Evolutionary conservation across 2,329 filamentous ascomycete species (phyloP).

Genomic region (Coleophoma cylindrospora): DNA sequence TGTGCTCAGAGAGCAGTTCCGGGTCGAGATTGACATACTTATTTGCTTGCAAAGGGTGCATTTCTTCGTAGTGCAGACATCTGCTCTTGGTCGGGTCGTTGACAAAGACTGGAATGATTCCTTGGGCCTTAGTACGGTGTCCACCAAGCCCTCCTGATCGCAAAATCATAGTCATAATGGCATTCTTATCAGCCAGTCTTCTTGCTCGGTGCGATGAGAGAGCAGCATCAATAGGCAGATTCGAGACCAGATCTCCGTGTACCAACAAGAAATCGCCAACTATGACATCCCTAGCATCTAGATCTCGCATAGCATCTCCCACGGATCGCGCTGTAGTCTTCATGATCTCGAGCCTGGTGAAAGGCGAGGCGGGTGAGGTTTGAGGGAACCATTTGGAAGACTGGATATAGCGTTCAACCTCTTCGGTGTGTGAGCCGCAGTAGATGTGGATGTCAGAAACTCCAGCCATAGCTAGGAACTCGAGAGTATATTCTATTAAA

Average conservation of each 20-base stretch:
- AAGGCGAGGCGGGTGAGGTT: conserved; percentile 66
- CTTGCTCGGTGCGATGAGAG: conserved; percentile 76
- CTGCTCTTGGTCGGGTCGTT: conserved; percentile 75
- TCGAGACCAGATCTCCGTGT: conserved; percentile 88
- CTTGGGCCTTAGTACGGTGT: conserved; percentile 74
- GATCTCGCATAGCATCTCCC: conserved; percentile 89
- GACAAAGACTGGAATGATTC: conserved; percentile 77
- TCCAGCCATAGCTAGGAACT: conserved; percentile 91
- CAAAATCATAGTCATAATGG: conserved; percentile 95
- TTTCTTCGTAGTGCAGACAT: conserved; percentile 92
- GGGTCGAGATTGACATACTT: conserved; percentile 70
- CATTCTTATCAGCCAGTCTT: conserved; percentile 79
- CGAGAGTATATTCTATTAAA: conserved; percentile 94
- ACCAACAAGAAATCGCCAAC: conserved; percentile 89
- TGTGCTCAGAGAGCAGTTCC: conserved; percentile 66
- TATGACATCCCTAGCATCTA: conserved; percentile 81
- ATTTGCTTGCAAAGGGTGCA: conserved; percentile 62
- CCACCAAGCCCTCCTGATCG: conserved; percentile 64
- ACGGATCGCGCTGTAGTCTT: conserved; percentile 80
- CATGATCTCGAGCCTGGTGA: conserved; percentile 77
- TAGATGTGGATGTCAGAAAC: conserved; percentile 95
- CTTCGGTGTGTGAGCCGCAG: conserved; percentile 79
- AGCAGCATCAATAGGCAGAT: conserved; percentile 76
- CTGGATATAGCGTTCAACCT: conserved; percentile 82
- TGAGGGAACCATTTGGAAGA: conserved; percentile 68